Conservation (phyloP, 495 filamentous ascomycete species). For the Clohesyomyces aquaticus region DNA sequence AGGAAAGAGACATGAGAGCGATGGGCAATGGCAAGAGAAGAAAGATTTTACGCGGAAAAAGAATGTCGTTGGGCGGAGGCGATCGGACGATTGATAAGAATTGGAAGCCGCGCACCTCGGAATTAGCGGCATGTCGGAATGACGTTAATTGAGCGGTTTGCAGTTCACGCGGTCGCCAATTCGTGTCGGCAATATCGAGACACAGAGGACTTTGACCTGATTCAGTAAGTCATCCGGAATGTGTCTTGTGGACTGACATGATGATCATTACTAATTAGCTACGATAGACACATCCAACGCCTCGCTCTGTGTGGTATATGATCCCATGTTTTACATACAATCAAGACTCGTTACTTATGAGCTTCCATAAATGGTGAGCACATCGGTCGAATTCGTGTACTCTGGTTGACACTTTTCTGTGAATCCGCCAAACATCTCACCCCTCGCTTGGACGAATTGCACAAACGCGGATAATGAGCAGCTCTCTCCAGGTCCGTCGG, state of each 20-base stretch:
- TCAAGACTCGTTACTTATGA: constrained; percentile 1
- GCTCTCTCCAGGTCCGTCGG: constrained; percentile 41
- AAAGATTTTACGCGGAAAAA: background rate
- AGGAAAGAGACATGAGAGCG: constrained; percentile 6
- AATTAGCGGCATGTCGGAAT: background rate
- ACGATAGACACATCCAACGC: too few species aligned
- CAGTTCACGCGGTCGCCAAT: background rate
- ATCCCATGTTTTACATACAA: too few species aligned
- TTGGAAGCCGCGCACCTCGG: background rate
- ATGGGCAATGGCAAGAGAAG: background rate
- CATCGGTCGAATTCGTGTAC: constrained; percentile 41
- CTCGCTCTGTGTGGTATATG: too few species aligned
- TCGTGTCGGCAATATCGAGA: background rate
- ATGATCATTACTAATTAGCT: too few species aligned
- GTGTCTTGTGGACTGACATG: too few species aligned
- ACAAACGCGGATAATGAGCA: constrained; percentile 32
- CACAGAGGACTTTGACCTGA: background rate
- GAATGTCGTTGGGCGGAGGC: background rate
- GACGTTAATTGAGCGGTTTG: background rate
- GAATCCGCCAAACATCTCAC: constrained; percentile 39
- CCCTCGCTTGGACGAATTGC: constrained; percentile 24
- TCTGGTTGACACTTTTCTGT: constrained; percentile 41
- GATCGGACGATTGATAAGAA: constrained; percentile 1
- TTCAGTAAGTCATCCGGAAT: background rate
- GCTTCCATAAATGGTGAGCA: constrained; percentile 40